These are phyloP conservation scores for Penicillium sp. DNA, from an alignment of 2,329 filamentous ascomycete genomes.

Conservation along the genomic window DNA sequence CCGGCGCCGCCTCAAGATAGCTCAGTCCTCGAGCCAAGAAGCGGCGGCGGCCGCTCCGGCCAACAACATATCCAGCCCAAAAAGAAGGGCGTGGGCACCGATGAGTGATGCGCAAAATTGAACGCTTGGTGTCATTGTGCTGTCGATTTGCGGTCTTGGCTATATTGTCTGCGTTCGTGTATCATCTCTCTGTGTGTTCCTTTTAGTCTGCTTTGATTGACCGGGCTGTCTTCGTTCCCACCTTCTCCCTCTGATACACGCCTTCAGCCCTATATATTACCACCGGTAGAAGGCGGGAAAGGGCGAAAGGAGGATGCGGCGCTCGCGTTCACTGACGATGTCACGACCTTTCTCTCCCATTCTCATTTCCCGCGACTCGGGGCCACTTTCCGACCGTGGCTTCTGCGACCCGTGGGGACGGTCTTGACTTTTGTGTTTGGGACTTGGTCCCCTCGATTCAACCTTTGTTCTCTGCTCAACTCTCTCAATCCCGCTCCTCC, in stretches of 20 bases:
- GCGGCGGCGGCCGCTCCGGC: constrained; percentile 21
- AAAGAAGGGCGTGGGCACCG: constrained; percentile 40
- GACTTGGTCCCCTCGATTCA: constrained; percentile 1
- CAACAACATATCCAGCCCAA: constrained; percentile 41
- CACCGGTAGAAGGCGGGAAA: too few relatives aligned
- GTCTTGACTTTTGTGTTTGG: constrained; percentile 16
- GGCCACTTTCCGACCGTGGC: constrained; percentile 20
- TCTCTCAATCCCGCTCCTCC: constrained; percentile 3
- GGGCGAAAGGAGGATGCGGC: too few relatives aligned
- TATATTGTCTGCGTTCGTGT: constrained; percentile 10
- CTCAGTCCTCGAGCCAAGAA: constrained; percentile 21
- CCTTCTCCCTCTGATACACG: not conserved
- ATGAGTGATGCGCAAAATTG: constrained; percentile 24
- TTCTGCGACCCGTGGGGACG: constrained; percentile 25
- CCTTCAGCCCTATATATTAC: too few relatives aligned
- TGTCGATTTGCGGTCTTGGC: too few relatives aligned
- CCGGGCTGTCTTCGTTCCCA: not conserved
- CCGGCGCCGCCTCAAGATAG: constrained; percentile 27
- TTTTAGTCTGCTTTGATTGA: constrained; percentile 4
- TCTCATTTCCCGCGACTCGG: constrained; percentile 18
- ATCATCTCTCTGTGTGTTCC: constrained; percentile 9
- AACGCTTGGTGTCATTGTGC: too few relatives aligned
- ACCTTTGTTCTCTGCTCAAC: constrained; percentile 6
- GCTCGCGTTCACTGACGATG: too few relatives aligned
- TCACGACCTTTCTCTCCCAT: constrained; percentile 31